phyloP scores from a whole-genome alignment of 2,329 filamentous ascomycete species.

The Metarhizium sp. region DNA sequence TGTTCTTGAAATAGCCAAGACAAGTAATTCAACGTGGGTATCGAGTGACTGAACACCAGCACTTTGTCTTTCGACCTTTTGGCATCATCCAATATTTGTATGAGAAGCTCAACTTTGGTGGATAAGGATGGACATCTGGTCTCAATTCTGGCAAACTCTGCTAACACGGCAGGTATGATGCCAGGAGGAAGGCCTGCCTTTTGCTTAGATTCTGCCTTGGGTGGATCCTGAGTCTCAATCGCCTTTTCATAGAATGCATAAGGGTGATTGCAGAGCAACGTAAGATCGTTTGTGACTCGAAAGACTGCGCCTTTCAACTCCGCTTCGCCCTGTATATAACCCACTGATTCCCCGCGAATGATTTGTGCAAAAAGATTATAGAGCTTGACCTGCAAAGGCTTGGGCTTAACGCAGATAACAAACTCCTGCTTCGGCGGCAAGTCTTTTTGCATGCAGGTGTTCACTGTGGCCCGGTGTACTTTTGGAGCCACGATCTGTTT shows the following conservation, averaged over 20 bases:
- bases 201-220: slow-evolving; percentile 4
- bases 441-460: slow-evolving; percentile 50
- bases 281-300: slow-evolving; percentile 28
- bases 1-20: slow-evolving; percentile 42
- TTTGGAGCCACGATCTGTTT: slow-evolving; percentile 68
- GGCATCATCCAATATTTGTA: slow-evolving; percentile 59
- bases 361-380: slow-evolving; percentile 44
- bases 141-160: slow-evolving; percentile 28
- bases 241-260: slow-evolving; percentile 31
- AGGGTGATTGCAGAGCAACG: slow-evolving; percentile 44
- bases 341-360: slow-evolving; percentile 3
- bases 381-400: slow-evolving; percentile 49
- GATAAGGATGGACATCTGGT: slow-evolving; percentile 43
- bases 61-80: slow-evolving; percentile 58
- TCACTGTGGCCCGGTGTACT: slow-evolving; percentile 64
- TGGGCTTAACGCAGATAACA: slow-evolving; percentile 64
- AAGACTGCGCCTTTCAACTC: slow-evolving; percentile 20
- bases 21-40: slow-evolving; percentile 62
- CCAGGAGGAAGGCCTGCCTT: slow-evolving; percentile 14
- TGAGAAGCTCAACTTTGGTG: slow-evolving; percentile 58
- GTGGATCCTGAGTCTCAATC: slow-evolving; percentile 1
- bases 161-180: slow-evolving; percentile 20
- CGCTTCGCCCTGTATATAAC: not conserved
- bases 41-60: slow-evolving; percentile 69
- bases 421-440: slow-evolving; percentile 75